phyloP scores from a whole-genome alignment of 164 flowering plant species.

The Annona squamosa region DNA sequence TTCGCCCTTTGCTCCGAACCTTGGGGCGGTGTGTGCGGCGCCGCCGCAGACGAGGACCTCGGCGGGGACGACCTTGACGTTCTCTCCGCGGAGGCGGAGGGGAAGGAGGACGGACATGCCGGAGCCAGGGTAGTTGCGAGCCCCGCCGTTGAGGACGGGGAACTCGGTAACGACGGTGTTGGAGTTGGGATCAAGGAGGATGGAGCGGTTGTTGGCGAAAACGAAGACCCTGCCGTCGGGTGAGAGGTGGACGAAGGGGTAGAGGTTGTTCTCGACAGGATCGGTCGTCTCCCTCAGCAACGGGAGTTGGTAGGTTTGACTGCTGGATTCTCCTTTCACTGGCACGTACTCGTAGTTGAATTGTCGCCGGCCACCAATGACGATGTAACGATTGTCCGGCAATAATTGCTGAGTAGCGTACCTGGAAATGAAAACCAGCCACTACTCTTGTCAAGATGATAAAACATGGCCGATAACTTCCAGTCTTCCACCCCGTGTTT shows the following conservation, averaged over 20 bases:
- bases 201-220: slow-evolving; percentile 68
- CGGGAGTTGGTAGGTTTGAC: slow-evolving; percentile 19
- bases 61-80: slow-evolving; percentile 13
- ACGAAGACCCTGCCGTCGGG: slow-evolving; percentile 82
- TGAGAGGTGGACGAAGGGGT: slow-evolving; percentile 73
- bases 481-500: too few species aligned
- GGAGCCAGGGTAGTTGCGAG: slow-evolving; percentile 80
- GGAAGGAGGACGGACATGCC: slow-evolving; percentile 77
- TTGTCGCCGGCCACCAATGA: slow-evolving; percentile 63
- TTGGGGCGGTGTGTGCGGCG: slow-evolving; percentile 19
- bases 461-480: too few species aligned
- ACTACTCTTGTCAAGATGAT: too few species aligned
- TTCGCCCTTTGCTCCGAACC: slow-evolving; percentile 10
- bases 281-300: slow-evolving; percentile 52
- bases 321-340: slow-evolving; percentile 18
- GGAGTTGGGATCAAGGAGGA: slow-evolving; percentile 41
- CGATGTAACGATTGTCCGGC: slow-evolving; percentile 46
- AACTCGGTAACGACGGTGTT: slow-evolving; percentile 32
- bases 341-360: slow-evolving; percentile 65
- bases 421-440: slow-evolving; percentile 23
- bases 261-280: slow-evolving; percentile 66
- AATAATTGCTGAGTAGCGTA: slow-evolving; percentile 54
- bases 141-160: slow-evolving; percentile 58
- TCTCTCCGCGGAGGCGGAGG: slow-evolving; percentile 30
- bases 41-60: slow-evolving; percentile 85